Percentiles rank a stretch among this genome's conserved stretches.
phyloP scores from a whole-genome alignment of 495 filamentous ascomycete genomes.

The Lepraria neglecta region DNA sequence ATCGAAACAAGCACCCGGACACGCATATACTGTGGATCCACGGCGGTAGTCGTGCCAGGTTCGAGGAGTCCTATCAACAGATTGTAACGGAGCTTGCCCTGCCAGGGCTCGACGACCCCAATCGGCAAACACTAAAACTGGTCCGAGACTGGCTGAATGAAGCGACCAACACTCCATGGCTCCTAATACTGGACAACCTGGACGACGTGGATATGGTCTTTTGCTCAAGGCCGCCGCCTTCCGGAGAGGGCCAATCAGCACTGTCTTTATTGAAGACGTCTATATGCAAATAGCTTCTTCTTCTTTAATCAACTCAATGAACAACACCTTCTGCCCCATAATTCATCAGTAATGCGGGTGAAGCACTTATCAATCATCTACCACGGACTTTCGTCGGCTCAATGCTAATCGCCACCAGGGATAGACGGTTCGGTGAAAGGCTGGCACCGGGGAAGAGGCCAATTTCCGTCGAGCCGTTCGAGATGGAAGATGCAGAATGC shows the following conservation, averaged over 20 bases:
- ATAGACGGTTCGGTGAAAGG: slow-evolving; percentile 26
- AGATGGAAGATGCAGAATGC: slow-evolving; percentile 22
- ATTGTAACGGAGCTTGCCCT: not conserved
- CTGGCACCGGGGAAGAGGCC: slow-evolving; percentile 23
- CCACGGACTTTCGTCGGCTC: not conserved
- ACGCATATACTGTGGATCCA: slow-evolving; percentile 46
- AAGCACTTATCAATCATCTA: not conserved
- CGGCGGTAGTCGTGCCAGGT: slow-evolving; percentile 27
- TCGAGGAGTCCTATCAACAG: not conserved
- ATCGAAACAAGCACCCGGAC: slow-evolving; percentile 30
- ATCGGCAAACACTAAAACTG: slow-evolving; percentile 33
- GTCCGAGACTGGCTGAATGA: slow-evolving; percentile 37
- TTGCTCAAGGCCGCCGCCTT: too few species aligned
- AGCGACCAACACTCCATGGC: slow-evolving; percentile 25
- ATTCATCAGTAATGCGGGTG: not conserved
- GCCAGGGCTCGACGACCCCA: slow-evolving; percentile 9
- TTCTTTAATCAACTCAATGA: too few species aligned
- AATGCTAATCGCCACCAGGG: slow-evolving; percentile 32
- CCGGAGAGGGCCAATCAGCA: too few species aligned
- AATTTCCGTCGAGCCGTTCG: slow-evolving; percentile 27
- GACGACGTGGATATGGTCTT: slow-evolving; percentile 26
- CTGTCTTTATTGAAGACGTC: too few species aligned
- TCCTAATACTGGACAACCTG: slow-evolving; percentile 36
- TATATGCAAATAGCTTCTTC: too few species aligned
- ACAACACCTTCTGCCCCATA: not conserved